Evolutionary conservation across 352 stramenopile genomes (phyloP).

Genomic region (Phytophthora sp.): DNA sequence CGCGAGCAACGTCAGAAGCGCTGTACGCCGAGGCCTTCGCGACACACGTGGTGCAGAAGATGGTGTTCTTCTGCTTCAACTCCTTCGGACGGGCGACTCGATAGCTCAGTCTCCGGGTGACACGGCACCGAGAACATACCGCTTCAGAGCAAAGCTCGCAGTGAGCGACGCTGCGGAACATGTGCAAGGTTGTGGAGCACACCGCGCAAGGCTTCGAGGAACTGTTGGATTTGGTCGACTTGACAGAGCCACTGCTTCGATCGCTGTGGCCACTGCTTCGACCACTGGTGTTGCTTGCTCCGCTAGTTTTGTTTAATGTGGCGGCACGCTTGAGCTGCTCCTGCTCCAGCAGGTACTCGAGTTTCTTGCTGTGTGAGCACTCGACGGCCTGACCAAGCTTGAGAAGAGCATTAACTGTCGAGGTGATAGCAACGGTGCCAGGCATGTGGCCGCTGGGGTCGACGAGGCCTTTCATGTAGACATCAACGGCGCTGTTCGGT

Average conservation of each 20-base stretch:
- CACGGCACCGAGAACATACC: slow-evolving; percentile 44
- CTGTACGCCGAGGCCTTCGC: slow-evolving; percentile 39
- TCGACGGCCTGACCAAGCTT: slow-evolving; percentile 43
- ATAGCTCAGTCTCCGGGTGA: slow-evolving; percentile 51
- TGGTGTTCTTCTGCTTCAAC: slow-evolving; percentile 47
- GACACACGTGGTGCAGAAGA: slow-evolving; percentile 58
- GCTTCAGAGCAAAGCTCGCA: slow-evolving; percentile 45
- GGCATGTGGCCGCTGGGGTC: slow-evolving; percentile 54
- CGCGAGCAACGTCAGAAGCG: slow-evolving; percentile 41
- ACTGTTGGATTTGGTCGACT: not conserved
- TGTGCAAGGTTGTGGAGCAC: slow-evolving; percentile 28
- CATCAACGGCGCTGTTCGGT: slow-evolving; percentile 36
- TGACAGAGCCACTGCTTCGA: slow-evolving; percentile 7
- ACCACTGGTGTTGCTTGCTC: slow-evolving; percentile 19
- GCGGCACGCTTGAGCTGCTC: slow-evolving; percentile 26
- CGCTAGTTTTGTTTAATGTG: slow-evolving; percentile 13
- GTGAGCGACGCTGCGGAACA: slow-evolving; percentile 33
- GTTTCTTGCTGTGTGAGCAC: slow-evolving; percentile 70
- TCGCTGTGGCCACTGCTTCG: not conserved
- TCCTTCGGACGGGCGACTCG: slow-evolving; percentile 40
- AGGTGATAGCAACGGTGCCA: slow-evolving; percentile 37
- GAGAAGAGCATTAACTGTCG: slow-evolving; percentile 48
- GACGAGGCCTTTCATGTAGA: slow-evolving; percentile 59
- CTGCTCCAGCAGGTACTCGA: slow-evolving; percentile 52
- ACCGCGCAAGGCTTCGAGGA: slow-evolving; percentile 26